Base-by-base conservation (phyloP, 2,329 filamentous ascomycete genomes). In the Ambrosiella xylebori region DNA sequence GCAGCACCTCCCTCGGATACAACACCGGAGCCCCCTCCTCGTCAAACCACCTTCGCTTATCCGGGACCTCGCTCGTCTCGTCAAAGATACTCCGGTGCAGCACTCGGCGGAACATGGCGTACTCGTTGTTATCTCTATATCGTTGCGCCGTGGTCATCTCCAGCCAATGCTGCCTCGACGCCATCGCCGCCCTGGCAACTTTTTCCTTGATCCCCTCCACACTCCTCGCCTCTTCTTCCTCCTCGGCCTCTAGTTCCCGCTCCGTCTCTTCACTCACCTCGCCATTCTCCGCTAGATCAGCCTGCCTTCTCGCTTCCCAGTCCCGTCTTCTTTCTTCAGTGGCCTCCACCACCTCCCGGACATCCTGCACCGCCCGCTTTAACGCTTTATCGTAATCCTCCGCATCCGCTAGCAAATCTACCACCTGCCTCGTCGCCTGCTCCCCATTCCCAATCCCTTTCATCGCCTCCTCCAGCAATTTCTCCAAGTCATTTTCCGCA, bases 41-140 rank as follows among this genome's bases (percentile, higher is more conserved):
- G 51, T 72, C 69, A 63, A 82, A 81, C 79, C 79, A 82, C 11
- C 70, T 70, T 1, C 72, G 71, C 0, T 77, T 71, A 60, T 80
- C 74, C 0, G 78, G 76, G 0, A 82, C 65, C 7, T 76, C 71
- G 0, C 74, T 74, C 27, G 75, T 72, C 39, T 74, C 70, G 3
- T 71, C 73, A 56, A 74, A 71, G 44, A 73, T 66, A 4, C 76
- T 74, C 61, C 78, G 74, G 65, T 81, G 77, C 76, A 77, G 78
- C 27, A 74, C 67, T 63, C 74, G 74, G 65, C 79, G 80, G 71
- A 82, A 81, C n/a, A 69, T 68, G 59, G 74, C 72, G 64, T 82
- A 82, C 64, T 80, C 76, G 65, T 81, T 81, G 67, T 81, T 73
- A 11, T 71, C 63, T 3, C 71, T 77, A 64, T 81, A 82, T 35